Percentiles rank a stretch among this genome's conserved stretches.
Conservation (phyloP, 78 protist species). For the Dictyostelium firmibasis region DNA sequence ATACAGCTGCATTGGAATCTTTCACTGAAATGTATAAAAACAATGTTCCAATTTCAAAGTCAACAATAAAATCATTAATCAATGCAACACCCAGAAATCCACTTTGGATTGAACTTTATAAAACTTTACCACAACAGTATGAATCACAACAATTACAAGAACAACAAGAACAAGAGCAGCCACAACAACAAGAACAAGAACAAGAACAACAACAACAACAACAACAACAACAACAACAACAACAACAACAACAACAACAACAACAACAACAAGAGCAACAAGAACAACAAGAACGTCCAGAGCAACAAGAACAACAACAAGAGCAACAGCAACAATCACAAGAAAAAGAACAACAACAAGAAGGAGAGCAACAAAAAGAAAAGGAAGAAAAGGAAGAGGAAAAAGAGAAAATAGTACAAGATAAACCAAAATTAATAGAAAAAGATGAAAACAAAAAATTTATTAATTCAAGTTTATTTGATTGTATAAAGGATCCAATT, state of each 20-base stretch:
- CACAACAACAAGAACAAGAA: background rate
- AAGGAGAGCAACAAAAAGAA: background rate
- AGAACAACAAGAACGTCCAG: no score
- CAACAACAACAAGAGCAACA: background rate
- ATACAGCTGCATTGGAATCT: background rate
- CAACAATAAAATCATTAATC: background rate
- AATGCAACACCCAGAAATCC: background rate
- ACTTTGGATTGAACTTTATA: background rate
- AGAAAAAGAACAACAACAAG: background rate
- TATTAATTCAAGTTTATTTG: background rate
- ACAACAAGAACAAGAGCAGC: no score
- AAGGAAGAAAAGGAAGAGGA: background rate
- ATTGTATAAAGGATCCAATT: background rate
- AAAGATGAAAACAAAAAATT: background rate
- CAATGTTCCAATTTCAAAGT: background rate
- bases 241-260: background rate
- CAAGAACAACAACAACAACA: background rate
- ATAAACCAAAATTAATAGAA: background rate
- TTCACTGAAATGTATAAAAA: background rate
- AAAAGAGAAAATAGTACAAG: no score
- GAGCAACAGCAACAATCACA: background rate
- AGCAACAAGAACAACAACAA: background rate
- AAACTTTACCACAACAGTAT: background rate
- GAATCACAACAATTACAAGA: background rate
- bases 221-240: background rate